Evolutionary conservation across 805 yeast species (phyloP), one percentile per base, ranked within the genome.

Genomic region (Wickerhamomyces ciferrii): DNA sequence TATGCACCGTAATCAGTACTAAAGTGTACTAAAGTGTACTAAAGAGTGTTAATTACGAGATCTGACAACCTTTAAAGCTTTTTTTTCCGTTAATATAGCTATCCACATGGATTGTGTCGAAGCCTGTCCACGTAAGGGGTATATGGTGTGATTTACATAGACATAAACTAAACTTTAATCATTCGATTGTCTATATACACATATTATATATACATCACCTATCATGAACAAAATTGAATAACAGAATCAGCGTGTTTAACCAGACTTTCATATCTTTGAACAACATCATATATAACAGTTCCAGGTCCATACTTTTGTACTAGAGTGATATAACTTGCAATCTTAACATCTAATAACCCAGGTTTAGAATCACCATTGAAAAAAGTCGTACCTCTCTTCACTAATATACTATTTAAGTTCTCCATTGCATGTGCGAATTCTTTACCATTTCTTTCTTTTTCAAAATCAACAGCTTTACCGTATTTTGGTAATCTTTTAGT

Each of bases 301-400:
- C 39, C 43, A 1, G 48, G 42, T n/a, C 59, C 49, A 31, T 56
- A 53, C 43, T 54, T 53, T 6, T 47, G 38, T 2, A 58, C 53
- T 20, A 68, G 53, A 1, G 58, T 49, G n/a, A 56, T 42, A 44
- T 61, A 67, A 44, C 70, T 63, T 2, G 67, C 61, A 5, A 67
- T 44, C 34, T 65, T 66, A 25, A 65, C 47, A 41, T 66, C 67
- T 31, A 66, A 44, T 20, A 60, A 51, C 1, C 61, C 53, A 5
- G 62, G 65, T 15, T 44, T 43, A 1, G 47, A 48, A n/a, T 43
- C 41, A 13, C 43, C 38, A n/a, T 41, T 39, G 42, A 52, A 56
- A 38, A 50, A 54, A 37, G 34, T 47, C 1, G 53, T 44, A 2
- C 50, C 49, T 24, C 50, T 51, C 5, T 51, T 46, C 5, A 39